Evolutionary conservation across 495 filamentous ascomycete genomes (phyloP).

Genomic region (Cenococcum geophilum): DNA sequence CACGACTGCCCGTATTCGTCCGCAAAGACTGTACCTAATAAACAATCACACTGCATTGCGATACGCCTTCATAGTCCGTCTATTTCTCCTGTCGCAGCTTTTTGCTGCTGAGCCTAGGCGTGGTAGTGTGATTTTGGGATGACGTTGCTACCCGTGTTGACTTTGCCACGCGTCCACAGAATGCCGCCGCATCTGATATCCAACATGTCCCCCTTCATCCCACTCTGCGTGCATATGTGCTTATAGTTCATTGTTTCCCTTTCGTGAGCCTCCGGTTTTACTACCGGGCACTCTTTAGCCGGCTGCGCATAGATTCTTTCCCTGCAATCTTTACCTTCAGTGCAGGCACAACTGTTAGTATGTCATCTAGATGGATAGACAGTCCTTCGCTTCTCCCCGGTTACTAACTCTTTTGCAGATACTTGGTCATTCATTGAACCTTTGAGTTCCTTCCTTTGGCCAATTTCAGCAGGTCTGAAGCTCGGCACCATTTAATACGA

Average conservation of each 20-base stretch:
- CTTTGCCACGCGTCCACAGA: conserved; percentile 24
- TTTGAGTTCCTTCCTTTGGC: conserved; percentile 14
- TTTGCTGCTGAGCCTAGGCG: background rate
- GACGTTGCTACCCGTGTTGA: background rate
- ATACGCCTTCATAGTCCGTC: conserved; percentile 21
- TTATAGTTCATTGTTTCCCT: conserved; percentile 31
- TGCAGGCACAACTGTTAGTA: conserved; percentile 31
- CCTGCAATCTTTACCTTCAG: conserved; percentile 26
- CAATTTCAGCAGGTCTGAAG: conserved; percentile 34
- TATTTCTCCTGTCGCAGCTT: conserved; percentile 29
- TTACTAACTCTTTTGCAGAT: conserved; percentile 18
- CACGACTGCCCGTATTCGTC: conserved; percentile 6
- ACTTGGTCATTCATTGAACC: conserved; percentile 27
- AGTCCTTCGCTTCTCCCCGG: conserved; percentile 5
- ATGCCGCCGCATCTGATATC: conserved; percentile 28
- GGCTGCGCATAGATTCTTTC: conserved; percentile 19
- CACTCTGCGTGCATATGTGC: conserved; percentile 17
- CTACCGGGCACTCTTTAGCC: conserved; percentile 31
- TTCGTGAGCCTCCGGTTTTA: conserved; percentile 31
- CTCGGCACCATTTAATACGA: conserved; percentile 24
- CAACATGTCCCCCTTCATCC: conserved; percentile 10
- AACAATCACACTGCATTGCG: conserved; percentile 18
- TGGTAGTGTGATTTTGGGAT: conserved; percentile 5
- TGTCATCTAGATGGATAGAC: background rate
- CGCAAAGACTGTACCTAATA: conserved; percentile 6